These are phyloP conservation scores for Stenogyne calaminthoides DNA, from an alignment of 305 asterid species.

Conservation along the genomic window DNA sequence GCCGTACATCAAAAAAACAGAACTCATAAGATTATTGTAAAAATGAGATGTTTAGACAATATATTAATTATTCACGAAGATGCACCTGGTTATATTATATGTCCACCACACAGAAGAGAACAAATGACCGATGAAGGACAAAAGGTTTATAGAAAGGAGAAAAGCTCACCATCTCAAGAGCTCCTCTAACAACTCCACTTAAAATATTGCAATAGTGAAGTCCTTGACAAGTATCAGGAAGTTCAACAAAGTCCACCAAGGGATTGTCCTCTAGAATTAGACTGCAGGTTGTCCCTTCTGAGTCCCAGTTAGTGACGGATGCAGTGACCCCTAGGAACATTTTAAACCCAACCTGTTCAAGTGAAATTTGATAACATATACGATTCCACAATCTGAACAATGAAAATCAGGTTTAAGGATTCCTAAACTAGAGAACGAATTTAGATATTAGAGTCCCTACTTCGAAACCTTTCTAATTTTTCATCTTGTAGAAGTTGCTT, in stretches of 20 bases:
- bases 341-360: slow-evolving; percentile 85
- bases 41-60: not conserved
- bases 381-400: not conserved
- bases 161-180: slow-evolving; percentile 70
- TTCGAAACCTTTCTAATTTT: not conserved
- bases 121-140: slow-evolving; percentile 4
- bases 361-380: not conserved
- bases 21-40: not conserved
- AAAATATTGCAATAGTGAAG: slow-evolving; percentile 87
- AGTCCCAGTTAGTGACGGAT: slow-evolving; percentile 85
- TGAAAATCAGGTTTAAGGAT: not conserved
- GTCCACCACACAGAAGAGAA: not conserved
- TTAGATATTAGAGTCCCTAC: not conserved
- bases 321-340: slow-evolving; percentile 97
- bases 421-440: not conserved
- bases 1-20: slow-evolving; percentile 8
- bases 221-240: slow-evolving; percentile 97
- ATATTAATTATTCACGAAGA: slow-evolving; percentile 4
- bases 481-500: not conserved
- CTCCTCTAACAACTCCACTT: slow-evolving; percentile 76
- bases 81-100: not conserved
- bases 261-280: slow-evolving; percentile 94
- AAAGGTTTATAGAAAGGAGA: slow-evolving; percentile 9
- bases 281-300: slow-evolving; percentile 96
- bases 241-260: slow-evolving; percentile 94